A percentile compares a stretch with the other conserved stretches of the same genome.
phyloP scores from a whole-genome alignment of 2,329 filamentous ascomycete species.

The Cadophora malorum region DNA sequence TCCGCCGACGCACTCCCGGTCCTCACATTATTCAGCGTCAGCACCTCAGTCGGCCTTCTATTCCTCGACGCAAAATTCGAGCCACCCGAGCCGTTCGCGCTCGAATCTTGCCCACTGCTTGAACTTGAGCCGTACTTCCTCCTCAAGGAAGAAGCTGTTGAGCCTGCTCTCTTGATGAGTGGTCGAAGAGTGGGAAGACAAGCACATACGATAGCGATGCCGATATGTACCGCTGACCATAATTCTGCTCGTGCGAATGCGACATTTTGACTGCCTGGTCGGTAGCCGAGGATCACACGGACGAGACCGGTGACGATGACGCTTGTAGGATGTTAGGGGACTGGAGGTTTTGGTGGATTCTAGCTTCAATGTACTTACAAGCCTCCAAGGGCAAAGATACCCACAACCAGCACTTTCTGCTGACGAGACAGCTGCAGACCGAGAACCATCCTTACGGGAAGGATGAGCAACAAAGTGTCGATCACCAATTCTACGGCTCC shows the following conservation, averaged over 20 bases:
- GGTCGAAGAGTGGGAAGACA: conserved; percentile 17
- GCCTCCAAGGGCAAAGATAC: conserved; percentile 18
- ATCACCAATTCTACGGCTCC: conserved; percentile 15
- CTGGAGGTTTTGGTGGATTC: no score
- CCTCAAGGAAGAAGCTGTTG: neutral
- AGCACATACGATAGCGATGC: conserved; percentile 14
- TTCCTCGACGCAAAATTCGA: neutral
- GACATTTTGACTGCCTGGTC: conserved; percentile 19
- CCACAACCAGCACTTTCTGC: conserved; percentile 17
- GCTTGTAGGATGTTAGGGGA: no score
- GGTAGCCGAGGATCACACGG: conserved; percentile 16
- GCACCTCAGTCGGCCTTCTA: neutral
- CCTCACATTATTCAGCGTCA: neutral
- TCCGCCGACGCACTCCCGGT: neutral
- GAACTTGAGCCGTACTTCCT: conserved; percentile 7
- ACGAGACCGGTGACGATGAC: conserved; percentile 18
- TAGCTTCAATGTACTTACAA: no score
- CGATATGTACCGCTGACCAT: conserved; percentile 18
- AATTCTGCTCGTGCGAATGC: conserved; percentile 18
- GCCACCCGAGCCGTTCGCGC: neutral
- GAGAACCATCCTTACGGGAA: conserved; percentile 12
- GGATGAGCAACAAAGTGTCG: conserved; percentile 13
- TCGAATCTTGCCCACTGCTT: neutral
- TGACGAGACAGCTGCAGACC: conserved; percentile 13
- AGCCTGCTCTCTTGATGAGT: conserved; percentile 13